Conservation (phyloP, 2,329 filamentous ascomycete species). For the Pseudocercospora fijiensis region DNA sequence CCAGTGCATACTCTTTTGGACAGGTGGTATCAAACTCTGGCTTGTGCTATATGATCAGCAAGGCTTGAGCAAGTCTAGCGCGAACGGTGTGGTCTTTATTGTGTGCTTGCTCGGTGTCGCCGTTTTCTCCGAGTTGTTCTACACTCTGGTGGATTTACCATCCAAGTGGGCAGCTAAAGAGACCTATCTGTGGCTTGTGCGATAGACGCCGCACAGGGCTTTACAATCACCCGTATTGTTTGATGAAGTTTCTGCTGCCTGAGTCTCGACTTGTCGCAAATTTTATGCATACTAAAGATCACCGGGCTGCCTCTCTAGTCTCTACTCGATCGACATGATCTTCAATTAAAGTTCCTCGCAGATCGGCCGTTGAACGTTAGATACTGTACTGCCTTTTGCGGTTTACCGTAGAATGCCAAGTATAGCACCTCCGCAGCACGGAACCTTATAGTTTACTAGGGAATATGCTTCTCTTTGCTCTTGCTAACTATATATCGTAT, state of each 20-base stretch:
- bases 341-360: not conserved
- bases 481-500: not conserved
- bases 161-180: conserved; percentile 28
- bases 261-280: not conserved
- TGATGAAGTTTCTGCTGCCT: not conserved
- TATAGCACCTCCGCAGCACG: too few species aligned
- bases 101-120: conserved; percentile 22
- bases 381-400: too few species aligned
- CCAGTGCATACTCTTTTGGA: conserved; percentile 34
- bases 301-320: not conserved
- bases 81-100: conserved; percentile 32
- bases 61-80: conserved; percentile 19
- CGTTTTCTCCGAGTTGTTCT: conserved; percentile 29
- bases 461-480: not conserved
- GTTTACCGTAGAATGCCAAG: too few species aligned
- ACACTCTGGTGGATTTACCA: conserved; percentile 30
- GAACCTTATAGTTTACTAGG: not conserved
- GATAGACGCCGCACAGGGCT: not conserved
- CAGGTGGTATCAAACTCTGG: conserved; percentile 34
- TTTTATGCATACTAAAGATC: not conserved
- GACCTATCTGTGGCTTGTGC: conserved; percentile 29
- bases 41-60: conserved; percentile 24
- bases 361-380: not conserved
- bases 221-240: not conserved
- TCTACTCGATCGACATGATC: not conserved